Percentiles rank a stretch among this genome's conserved stretches.
phyloP scores from a whole-genome alignment of 441 rosid genomes.

The Sinapis alba region DNA sequence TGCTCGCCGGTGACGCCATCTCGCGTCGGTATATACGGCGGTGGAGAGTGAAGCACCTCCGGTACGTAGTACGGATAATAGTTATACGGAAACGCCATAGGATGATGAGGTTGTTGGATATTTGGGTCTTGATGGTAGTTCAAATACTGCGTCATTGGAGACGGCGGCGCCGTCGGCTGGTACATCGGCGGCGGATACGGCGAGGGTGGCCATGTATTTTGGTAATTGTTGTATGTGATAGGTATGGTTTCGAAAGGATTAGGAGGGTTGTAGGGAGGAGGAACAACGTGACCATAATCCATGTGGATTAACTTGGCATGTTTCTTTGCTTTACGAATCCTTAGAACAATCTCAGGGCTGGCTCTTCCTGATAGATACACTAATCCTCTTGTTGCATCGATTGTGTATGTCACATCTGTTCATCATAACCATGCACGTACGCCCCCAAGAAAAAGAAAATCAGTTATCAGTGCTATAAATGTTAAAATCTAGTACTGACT shows the following conservation, averaged over 20 bases:
- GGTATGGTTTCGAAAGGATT: constrained; percentile 12
- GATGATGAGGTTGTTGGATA: constrained; percentile 11
- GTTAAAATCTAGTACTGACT: not conserved
- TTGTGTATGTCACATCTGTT: constrained; percentile 36
- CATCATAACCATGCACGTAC: constrained; percentile 7
- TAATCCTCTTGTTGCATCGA: constrained; percentile 34
- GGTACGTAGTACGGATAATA: constrained; percentile 22
- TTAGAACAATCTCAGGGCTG: constrained; percentile 29
- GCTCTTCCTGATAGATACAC: constrained; percentile 30
- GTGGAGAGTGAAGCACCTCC: constrained; percentile 20
- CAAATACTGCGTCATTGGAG: not conserved
- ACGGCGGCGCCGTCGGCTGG: not conserved
- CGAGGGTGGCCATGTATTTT: not conserved
- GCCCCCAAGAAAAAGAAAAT: not conserved
- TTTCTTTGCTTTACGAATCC: constrained; percentile 34
- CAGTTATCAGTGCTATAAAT: not conserved
- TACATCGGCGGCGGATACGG: not conserved
- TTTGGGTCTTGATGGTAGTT: constrained; percentile 7
- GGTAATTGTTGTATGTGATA: not conserved
- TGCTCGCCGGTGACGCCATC: constrained; percentile 23
- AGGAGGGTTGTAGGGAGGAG: not conserved
- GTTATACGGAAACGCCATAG: constrained; percentile 17
- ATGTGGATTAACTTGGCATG: constrained; percentile 31
- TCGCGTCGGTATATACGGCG: constrained; percentile 29
- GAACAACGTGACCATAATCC: constrained; percentile 32